Evolutionary conservation across 148 eudicot species (phyloP), one percentile per base, ranked within the genome.

Genomic region (Fagopyrum tataricum): DNA sequence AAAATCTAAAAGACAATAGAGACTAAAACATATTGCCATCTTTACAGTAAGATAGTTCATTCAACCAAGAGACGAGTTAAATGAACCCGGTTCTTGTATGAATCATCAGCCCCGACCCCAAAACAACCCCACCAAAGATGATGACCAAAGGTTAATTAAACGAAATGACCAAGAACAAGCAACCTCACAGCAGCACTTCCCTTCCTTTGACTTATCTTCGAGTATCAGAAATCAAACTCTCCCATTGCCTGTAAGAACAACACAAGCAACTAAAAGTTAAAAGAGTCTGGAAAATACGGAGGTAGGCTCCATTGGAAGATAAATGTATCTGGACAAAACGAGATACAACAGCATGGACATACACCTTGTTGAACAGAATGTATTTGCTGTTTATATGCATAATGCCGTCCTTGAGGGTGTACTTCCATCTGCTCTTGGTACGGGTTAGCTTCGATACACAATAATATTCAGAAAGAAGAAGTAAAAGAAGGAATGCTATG

Each of bases 321-420:
- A 4, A 0, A 46, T 51, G 18, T 40, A 40, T 37, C 14, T 39
- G 13, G 42, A 24, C 59, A 51, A 4, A 17, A 18, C n/a, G 6
- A n/a, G 11, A 40, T 52, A n/a, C 2, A 37, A 17, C 42, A 26
- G 67, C 68, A 55, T 5, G 15, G 10, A 21, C 72, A 31, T 81
- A 43, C 23, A 90, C 99, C 97, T 92, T 95, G 74, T 95, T 92
- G 84, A 92, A 95, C 76, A 88, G 85, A 78, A 88, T 87, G 78
- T 91, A 96, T 79, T 87, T 90, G 76, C 92, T 86, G 87, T 91
- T 91, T 85, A 90, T 91, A 83, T 85, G 99, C 97, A 95, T 90
- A 74, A 92, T 87, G 79, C 99, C 99, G 78, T 90, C 96, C 82
- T 95, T 95, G 49, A 95, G 83, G 23, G 92, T 88, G 85, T 97